phyloP scores from a whole-genome alignment of 306 rosid genomes.

The Citrullus amarus region DNA sequence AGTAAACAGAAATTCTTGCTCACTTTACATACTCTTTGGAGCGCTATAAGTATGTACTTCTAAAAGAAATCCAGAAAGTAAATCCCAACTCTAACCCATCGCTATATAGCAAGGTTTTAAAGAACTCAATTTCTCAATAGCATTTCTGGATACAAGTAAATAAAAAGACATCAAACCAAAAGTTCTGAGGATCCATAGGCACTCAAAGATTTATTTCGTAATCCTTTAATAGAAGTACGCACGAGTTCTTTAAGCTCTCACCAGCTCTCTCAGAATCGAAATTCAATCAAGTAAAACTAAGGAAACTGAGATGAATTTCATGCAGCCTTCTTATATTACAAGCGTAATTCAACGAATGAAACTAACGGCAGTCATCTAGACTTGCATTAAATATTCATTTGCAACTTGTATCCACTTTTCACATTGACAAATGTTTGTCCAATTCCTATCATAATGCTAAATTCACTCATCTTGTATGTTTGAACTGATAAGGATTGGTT shows the following conservation, averaged over 20 bases:
- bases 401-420: neutral
- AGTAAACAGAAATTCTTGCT: neutral
- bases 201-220: neutral
- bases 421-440: neutral
- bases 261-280: neutral
- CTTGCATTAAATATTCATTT: neutral
- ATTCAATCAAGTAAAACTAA: neutral
- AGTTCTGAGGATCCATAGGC: neutral
- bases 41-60: neutral
- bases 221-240: neutral
- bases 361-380: neutral
- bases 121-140: neutral
- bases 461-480: neutral
- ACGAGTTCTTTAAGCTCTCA: neutral
- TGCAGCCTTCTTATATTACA: neutral
- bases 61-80: neutral
- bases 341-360: neutral
- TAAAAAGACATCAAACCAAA: neutral
- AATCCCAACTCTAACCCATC: neutral
- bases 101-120: neutral
- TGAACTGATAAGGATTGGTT: neutral
- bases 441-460: neutral
- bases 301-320: neutral
- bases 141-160: neutral
- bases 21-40: neutral